These are phyloP conservation scores for Saccharum officinarum DNA, from an alignment of 176 grass and related monocot genomes.

Conservation along the genomic window DNA sequence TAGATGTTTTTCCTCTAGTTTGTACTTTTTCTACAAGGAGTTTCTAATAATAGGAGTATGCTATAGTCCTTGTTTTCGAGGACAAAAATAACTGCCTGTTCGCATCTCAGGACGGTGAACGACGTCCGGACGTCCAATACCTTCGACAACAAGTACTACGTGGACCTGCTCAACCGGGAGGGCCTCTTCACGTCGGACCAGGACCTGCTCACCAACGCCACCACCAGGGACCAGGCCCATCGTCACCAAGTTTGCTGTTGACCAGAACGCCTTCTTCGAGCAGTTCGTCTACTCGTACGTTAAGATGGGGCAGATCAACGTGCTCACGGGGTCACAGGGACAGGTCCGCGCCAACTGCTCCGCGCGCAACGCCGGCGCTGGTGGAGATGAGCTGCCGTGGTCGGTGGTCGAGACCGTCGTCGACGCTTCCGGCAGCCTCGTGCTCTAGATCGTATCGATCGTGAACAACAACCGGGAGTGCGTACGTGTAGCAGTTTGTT, in stretches of 20 bases:
- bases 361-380: neutral
- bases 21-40: too few species aligned
- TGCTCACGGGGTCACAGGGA: constrained; percentile 47
- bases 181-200: constrained; percentile 92
- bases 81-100: too few species aligned
- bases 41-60: too few species aligned
- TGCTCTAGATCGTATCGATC: neutral
- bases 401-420: constrained; percentile 31
- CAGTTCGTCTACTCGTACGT: constrained; percentile 66
- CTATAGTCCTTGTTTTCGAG: too few species aligned
- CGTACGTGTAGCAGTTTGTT: too few species aligned
- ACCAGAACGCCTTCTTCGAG: constrained; percentile 56
- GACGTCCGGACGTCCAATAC: constrained; percentile 50
- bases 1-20: too few species aligned
- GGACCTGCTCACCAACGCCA: constrained; percentile 40
- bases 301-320: constrained; percentile 76
- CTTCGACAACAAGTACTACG: constrained; percentile 93
- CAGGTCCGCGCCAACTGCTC: constrained; percentile 67
- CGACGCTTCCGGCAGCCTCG: constrained; percentile 2
- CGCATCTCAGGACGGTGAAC: constrained; percentile 34
- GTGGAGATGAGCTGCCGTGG: neutral
- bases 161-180: constrained; percentile 58
- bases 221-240: constrained; percentile 21
- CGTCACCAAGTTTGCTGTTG: constrained; percentile 42
- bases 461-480: too few species aligned